Conservation (phyloP, 345 rosid genomes). For the Angophora floribunda region DNA sequence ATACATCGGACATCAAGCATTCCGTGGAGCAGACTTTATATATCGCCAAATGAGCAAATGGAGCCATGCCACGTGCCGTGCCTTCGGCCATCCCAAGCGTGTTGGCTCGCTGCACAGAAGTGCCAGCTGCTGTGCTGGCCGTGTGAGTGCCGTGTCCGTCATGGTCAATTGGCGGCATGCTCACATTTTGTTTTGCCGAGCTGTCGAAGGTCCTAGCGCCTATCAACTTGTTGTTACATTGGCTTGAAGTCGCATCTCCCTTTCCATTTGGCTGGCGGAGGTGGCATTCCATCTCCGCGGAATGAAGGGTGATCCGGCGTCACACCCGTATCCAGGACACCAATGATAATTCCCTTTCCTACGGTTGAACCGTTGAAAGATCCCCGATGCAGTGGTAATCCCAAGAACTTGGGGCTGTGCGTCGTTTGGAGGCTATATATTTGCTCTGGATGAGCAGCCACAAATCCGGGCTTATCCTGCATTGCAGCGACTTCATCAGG, state of each 20-base stretch:
- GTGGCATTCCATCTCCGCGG: neutral
- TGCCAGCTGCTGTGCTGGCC: neutral
- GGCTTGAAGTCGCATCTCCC: neutral
- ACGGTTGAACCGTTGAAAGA: too few relatives aligned
- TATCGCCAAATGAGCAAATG: neutral
- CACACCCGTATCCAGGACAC: neutral
- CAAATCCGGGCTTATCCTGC: neutral
- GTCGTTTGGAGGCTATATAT: neutral
- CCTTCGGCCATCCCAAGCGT: neutral
- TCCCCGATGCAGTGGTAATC: neutral
- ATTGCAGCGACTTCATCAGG: too few relatives aligned
- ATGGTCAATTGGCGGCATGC: neutral
- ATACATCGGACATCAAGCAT: accelerated
- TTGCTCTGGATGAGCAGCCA: neutral
- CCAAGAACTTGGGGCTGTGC: neutral
- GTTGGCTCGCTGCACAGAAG: neutral
- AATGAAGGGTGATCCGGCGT: neutral
- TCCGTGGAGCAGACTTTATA: accelerated
- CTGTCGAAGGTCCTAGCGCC: neutral
- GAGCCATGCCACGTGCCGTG: neutral
- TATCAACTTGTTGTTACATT: neutral
- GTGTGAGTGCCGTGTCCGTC: neutral
- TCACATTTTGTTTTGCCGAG: neutral
- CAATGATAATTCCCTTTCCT: neutral
- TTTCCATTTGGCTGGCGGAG: neutral